These are phyloP conservation scores for Candida xyloterini DNA, from an alignment of 805 yeast genomes.

Conservation along the genomic window DNA sequence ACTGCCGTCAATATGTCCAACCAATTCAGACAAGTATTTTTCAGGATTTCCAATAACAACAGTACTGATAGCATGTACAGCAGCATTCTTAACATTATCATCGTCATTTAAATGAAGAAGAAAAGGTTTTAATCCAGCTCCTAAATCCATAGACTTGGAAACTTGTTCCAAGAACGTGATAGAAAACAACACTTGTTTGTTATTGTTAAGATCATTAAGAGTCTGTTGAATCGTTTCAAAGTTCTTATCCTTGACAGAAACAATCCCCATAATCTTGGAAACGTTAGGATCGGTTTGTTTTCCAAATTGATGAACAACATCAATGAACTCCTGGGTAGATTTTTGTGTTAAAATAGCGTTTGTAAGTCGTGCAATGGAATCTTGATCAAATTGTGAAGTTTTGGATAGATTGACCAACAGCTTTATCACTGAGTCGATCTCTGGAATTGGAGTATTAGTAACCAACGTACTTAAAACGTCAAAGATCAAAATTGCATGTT, in stretches of 20 bases:
- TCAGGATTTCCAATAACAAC: slow-evolving; percentile 40
- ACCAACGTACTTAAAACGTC: slow-evolving; percentile 15
- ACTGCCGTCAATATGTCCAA: slow-evolving; percentile 18
- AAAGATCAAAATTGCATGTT: slow-evolving; percentile 12
- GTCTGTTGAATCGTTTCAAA: slow-evolving; percentile 28
- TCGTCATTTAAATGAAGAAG: slow-evolving; percentile 28
- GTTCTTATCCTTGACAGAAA: slow-evolving; percentile 33
- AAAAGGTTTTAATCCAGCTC: slow-evolving; percentile 37
- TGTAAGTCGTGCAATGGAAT: slow-evolving; percentile 18
- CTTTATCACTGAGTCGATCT: slow-evolving; percentile 11
- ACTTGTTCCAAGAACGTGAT: slow-evolving; percentile 48
- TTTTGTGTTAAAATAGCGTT: slow-evolving; percentile 16
- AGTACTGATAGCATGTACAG: slow-evolving; percentile 54
- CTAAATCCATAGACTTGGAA: slow-evolving; percentile 36
- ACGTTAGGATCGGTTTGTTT: slow-evolving; percentile 23
- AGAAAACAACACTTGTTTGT: slow-evolving; percentile 27
- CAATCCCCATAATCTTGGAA: slow-evolving; percentile 32
- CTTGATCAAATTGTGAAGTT: slow-evolving; percentile 19
- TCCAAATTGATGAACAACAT: slow-evolving; percentile 18
- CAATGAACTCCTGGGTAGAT: slow-evolving; percentile 12
- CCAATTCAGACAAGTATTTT: slow-evolving; percentile 37
- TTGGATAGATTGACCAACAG: slow-evolving; percentile 17
- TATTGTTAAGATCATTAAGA: slow-evolving; percentile 19
- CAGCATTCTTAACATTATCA: slow-evolving; percentile 41
- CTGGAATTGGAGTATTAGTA: background rate